A percentile compares a stretch with the other conserved stretches of the same genome.
These are phyloP conservation scores for Sicyos edulis DNA, from an alignment of 306 rosid species.

Conservation along the genomic window DNA sequence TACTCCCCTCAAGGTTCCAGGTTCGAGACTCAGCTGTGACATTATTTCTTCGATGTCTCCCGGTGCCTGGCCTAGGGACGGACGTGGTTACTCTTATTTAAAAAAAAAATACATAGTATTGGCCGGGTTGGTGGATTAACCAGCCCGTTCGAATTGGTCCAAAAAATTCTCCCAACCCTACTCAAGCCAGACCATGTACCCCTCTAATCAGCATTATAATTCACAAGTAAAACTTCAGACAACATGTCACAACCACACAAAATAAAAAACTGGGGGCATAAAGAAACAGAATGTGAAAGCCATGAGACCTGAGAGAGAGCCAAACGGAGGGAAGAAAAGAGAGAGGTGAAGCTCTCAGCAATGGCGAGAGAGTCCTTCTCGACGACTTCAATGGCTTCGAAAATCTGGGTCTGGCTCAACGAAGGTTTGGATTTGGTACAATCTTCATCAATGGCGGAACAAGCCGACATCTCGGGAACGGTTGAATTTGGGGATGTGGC, in stretches of 20 bases:
- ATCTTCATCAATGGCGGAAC: conserved; percentile 23
- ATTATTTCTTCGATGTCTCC: no score
- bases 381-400: conserved; percentile 61
- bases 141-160: no score
- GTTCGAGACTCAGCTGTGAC: no score
- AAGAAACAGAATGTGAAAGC: neutral
- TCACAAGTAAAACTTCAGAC: neutral
- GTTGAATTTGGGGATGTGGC: conserved; percentile 19
- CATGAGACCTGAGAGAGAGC: conserved; percentile 56
- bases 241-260: neutral
- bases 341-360: conserved; percentile 67
- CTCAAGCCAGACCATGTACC: no score
- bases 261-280: neutral
- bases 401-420: conserved; percentile 38
- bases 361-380: conserved; percentile 78
- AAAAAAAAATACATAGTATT: no score
- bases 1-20: no score
- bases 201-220: neutral
- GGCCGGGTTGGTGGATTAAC: no score
- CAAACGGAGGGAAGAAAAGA: conserved; percentile 69
- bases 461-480: neutral
- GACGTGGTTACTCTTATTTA: no score
- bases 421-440: conserved; percentile 23
- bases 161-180: no score
- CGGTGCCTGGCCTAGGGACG: no score